Evolutionary conservation across 352 stramenopile species (phyloP).

Genomic region (Phytophthora pistaciae): DNA sequence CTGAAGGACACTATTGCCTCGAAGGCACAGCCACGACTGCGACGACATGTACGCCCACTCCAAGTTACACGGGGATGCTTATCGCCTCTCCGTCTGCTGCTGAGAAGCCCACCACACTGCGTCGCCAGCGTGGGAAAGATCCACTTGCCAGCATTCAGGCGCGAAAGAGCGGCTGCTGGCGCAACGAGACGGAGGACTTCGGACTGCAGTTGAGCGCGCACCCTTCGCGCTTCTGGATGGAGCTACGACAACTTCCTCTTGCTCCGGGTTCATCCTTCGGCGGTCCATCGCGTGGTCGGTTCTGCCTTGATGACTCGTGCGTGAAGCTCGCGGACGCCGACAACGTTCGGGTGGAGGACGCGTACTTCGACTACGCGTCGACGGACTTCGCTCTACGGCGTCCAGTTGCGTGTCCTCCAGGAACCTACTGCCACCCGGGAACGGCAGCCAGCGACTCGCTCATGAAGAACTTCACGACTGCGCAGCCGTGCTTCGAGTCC

Average conservation of each 20-base stretch:
- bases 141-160: conserved; percentile 61
- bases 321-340: conserved; percentile 86
- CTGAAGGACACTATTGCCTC: conserved; percentile 95
- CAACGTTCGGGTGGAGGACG: conserved; percentile 78
- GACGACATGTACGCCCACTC: conserved; percentile 82
- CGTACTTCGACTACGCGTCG: conserved; percentile 88
- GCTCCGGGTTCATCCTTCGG: conserved; percentile 72
- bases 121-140: conserved; percentile 36
- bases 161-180: conserved; percentile 92
- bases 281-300: conserved; percentile 90
- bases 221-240: conserved; percentile 94
- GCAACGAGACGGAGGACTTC: conserved; percentile 96
- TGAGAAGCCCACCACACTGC: conserved; percentile 52
- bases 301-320: conserved; percentile 95
- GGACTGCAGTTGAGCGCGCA: conserved; percentile 91
- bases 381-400: conserved; percentile 80
- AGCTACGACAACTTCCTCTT: conserved; percentile 92
- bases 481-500: conserved; percentile 89
- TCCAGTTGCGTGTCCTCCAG: conserved; percentile 87
- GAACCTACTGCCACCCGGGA: conserved; percentile 91
- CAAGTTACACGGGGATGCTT: conserved; percentile 51
- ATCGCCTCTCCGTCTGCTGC: conserved; percentile 39
- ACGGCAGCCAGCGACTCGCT: conserved; percentile 76
- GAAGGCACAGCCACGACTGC: conserved; percentile 95
- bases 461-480: conserved; percentile 91